Evolutionary conservation across 495 filamentous ascomycete genomes (phyloP).

Genomic region (Ascodesmis nigricans): DNA sequence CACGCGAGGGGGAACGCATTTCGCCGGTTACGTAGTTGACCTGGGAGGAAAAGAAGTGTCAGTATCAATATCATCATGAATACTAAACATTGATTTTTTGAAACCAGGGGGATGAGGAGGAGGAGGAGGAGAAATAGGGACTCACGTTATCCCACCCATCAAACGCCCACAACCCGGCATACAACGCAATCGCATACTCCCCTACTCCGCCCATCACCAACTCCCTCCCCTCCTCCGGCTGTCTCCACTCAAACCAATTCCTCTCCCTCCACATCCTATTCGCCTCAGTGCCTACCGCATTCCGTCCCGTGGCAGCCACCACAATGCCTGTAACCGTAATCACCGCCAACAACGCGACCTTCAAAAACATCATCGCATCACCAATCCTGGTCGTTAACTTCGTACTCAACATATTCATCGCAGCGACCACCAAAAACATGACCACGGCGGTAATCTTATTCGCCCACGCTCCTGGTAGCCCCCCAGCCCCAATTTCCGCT

Average conservation of each 20-base stretch:
- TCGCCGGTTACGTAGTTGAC: conserved; percentile 95
- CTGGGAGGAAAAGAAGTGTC: conserved; percentile 25
- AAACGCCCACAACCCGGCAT: conserved; percentile 92
- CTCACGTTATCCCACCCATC: conserved; percentile 97
- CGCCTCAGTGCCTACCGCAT: conserved; percentile 42
- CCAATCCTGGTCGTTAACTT: conserved; percentile 63
- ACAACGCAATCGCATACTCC: conserved; percentile 44
- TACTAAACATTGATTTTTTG: not conserved
- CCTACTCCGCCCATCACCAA: conserved; percentile 12
- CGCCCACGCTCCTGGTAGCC: conserved; percentile 47
- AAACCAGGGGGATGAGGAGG: conserved; percentile 1
- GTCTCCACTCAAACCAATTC: conserved; percentile 60
- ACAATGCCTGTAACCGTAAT: conserved; percentile 78
- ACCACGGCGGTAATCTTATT: conserved; percentile 71
- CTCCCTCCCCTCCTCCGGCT: conserved; percentile 4
- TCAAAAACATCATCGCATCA: conserved; percentile 87
- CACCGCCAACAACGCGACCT: conserved; percentile 71
- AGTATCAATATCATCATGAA: not conserved
- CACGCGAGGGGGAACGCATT: conserved; percentile 73
- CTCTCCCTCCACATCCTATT: conserved; percentile 70
- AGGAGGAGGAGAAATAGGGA: conserved; percentile 9
- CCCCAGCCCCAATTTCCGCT: conserved; percentile 47
- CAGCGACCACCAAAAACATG: conserved; percentile 52
- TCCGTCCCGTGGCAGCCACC: conserved; percentile 67
- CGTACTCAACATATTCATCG: conserved; percentile 78